Evolutionary conservation across 441 rosid species (phyloP).

Genomic region (Gossypium davidsonii): DNA sequence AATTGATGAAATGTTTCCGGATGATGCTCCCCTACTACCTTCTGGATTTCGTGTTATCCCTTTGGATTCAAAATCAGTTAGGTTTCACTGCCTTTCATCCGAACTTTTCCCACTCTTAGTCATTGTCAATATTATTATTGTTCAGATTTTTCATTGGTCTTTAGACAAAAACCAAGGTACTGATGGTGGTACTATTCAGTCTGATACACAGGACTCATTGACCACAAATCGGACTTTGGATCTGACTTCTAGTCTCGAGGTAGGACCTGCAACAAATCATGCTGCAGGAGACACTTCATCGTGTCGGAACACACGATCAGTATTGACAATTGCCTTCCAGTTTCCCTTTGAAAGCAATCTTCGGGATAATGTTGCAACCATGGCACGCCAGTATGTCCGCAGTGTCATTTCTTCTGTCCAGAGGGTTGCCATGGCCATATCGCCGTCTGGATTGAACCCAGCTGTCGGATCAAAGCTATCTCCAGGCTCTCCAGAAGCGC

Average conservation of each 20-base stretch:
- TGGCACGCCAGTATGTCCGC: slow-evolving; percentile 91
- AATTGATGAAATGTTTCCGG: slow-evolving; percentile 92
- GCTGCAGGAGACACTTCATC: slow-evolving; percentile 46
- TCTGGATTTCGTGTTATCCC: slow-evolving; percentile 96
- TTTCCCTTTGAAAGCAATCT: slow-evolving; percentile 84
- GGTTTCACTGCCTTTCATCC: neutral
- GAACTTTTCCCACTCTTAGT: neutral
- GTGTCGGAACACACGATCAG: slow-evolving; percentile 53
- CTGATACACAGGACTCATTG: slow-evolving; percentile 56
- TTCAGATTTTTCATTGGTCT: neutral
- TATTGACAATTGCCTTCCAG: slow-evolving; percentile 95
- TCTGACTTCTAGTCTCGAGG: slow-evolving; percentile 90
- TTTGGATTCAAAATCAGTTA: slow-evolving; percentile 74
- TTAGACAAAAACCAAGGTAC: neutral
- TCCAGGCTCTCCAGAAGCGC: slow-evolving; percentile 81
- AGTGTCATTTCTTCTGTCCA: slow-evolving; percentile 92
- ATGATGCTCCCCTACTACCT: slow-evolving; percentile 86
- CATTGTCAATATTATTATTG: neutral
- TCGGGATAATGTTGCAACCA: slow-evolving; percentile 83
- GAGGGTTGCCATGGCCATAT: slow-evolving; percentile 90
- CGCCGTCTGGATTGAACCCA: slow-evolving; percentile 75
- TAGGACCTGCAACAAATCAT: slow-evolving; percentile 52
- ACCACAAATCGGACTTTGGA: slow-evolving; percentile 67
- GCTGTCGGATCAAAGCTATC: slow-evolving; percentile 56
- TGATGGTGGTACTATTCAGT: slow-evolving; percentile 34